These are phyloP conservation scores for Ceratobasidium theobromae DNA, from an alignment of 1,284 basidiomycete genomes.

Conservation along the genomic window DNA sequence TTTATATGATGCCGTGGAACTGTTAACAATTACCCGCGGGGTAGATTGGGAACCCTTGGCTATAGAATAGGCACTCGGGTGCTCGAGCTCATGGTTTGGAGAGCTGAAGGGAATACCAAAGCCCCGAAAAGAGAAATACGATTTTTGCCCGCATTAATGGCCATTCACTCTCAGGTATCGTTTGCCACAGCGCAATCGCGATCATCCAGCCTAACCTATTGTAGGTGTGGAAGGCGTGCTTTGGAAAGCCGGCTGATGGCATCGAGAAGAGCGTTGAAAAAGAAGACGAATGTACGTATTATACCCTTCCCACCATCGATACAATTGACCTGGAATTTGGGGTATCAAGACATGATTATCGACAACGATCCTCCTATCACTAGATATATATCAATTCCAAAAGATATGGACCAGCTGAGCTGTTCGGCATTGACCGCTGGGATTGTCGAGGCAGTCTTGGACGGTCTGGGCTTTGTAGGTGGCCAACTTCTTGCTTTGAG, in stretches of 20 bases:
- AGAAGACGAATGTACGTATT: constrained; percentile 83
- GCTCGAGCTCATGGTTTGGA: constrained; percentile 75
- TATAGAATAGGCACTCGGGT: constrained; percentile 86
- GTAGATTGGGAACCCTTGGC: constrained; percentile 84
- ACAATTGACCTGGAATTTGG: too few relatives aligned
- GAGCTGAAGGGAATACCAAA: constrained; percentile 68
- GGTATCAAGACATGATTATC: constrained; percentile 93
- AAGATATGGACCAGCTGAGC: constrained; percentile 90
- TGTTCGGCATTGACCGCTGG: constrained; percentile 97
- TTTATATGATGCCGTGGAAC: neutral
- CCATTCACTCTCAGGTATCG: constrained; percentile 74
- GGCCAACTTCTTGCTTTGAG: constrained; percentile 11
- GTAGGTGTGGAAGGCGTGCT: constrained; percentile 85
- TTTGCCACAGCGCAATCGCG: neutral
- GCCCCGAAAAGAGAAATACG: constrained; percentile 85
- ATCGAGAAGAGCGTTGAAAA: constrained; percentile 96
- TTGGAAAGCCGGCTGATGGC: constrained; percentile 90
- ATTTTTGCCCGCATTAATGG: constrained; percentile 85
- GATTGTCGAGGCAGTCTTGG: constrained; percentile 94
- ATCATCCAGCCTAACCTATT: neutral
- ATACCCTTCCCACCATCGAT: neutral
- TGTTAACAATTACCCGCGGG: neutral
- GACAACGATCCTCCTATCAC: constrained; percentile 94
- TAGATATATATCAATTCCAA: constrained; percentile 88
- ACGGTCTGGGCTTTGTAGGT: constrained; percentile 93